Base-by-base conservation (phyloP, 805 yeast genomes). In the Yamadazyma nakazawae region DNA sequence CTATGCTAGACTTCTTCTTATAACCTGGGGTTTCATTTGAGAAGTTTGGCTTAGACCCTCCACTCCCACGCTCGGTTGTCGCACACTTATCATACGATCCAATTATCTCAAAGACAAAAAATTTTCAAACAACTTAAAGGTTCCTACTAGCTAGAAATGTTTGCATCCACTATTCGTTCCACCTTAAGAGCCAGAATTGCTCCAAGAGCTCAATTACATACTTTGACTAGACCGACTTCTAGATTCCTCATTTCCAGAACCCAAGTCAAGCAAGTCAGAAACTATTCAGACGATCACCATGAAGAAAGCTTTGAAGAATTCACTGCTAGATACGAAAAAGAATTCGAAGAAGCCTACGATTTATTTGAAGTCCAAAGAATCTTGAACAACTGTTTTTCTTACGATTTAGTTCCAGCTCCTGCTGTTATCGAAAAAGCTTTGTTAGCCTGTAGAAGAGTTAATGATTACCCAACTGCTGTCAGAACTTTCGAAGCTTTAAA, bases 391-490 rank as follows among this genome's bases (percentile, higher is more conserved):
- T 90, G 96, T 72, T 94, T 94, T 78, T 88, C 98, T 13, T 94
- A 94, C 78, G 99, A 94, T 75, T 82, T 94, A 71, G 99, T 94
- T 47, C 99, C 99, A 57, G 92, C 99, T 26, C 99, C 99, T 57
- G 81, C 86, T 52, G 98, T 94, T 53, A 80, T 94, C 64, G 96
- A 88, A 74, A 88, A 86, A 74, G 99, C 99, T 41, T 79, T 94
- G 66, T 84, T 88, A 75, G 99, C 99, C 40, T 91, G 97, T 60
- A 91, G 99, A 84, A 88, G 98, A 76, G 98, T 94, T 58, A 89
- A 94, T 74, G 99, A 94, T 76, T 88, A 88, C 75, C 97, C 99
- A 52, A 91, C 98, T 50, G 99, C 99, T 47, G 94, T 90, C 58
- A 88, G 99, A 76, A 96, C 96, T 47, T 94, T 94, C 62, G 99